These are phyloP conservation scores for Didymella exigua DNA, from an alignment of 2,329 filamentous ascomycete species.

Conservation along the genomic window DNA sequence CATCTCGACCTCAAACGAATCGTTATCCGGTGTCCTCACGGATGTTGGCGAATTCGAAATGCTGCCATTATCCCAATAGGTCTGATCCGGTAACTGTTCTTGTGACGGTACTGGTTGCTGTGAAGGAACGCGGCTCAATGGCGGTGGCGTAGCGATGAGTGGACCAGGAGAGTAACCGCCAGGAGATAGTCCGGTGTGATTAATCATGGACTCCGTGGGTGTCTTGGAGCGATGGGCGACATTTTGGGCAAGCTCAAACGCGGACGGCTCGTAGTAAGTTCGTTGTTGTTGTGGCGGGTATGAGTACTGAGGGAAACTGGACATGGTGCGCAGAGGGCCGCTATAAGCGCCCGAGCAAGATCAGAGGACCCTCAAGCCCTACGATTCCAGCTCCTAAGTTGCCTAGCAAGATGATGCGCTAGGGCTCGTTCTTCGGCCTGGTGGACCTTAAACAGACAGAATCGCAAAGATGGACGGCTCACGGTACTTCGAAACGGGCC, in stretches of 20 bases:
- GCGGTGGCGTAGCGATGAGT: constrained; percentile 41
- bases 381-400: constrained; percentile 35
- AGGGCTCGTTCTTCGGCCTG: constrained; percentile 32
- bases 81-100: constrained; percentile 39
- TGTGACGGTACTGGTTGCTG: constrained; percentile 35
- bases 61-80: constrained; percentile 42
- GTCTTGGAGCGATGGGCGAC: constrained; percentile 40
- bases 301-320: constrained; percentile 31
- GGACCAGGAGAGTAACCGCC: constrained; percentile 41
- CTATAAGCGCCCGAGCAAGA: constrained; percentile 25
- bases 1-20: constrained; percentile 42
- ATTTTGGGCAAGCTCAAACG: constrained; percentile 32
- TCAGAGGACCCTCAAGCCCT: constrained; percentile 30
- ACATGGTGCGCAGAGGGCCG: constrained; percentile 38
- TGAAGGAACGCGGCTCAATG: constrained; percentile 40
- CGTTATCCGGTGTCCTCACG: constrained; percentile 43
- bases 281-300: constrained; percentile 31
- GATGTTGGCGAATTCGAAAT: constrained; percentile 45
- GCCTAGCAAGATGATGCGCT: constrained; percentile 21
- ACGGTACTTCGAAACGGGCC: constrained; percentile 25
- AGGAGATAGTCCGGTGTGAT: constrained; percentile 43
- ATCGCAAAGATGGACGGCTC: constrained; percentile 26
- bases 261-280: constrained; percentile 27
- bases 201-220: constrained; percentile 42
- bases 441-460: constrained; percentile 22